Base-by-base conservation (phyloP, 73 alveolate genomes). In the Uronychia setigera region DNA sequence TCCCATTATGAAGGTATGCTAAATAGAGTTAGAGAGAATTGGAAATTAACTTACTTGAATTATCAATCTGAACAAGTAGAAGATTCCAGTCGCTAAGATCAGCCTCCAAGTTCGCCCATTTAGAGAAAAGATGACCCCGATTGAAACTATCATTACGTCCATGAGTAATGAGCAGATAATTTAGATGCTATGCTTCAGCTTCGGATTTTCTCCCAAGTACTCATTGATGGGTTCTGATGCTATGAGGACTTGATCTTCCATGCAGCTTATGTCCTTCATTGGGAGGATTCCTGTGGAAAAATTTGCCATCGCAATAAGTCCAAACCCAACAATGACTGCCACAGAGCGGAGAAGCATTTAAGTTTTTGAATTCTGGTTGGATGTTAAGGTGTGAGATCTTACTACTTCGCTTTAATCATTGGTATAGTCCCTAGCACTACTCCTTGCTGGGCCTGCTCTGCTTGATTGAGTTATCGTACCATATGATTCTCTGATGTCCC, bases 41-140 rank as follows among this genome's bases (percentile, higher is more conserved):
- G 67, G 19, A 19, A 46, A 5, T 11, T 31, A 5, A 1, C 33
- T 30, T 82, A 82, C 89, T 29, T 92, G 89, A 26, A 88, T 59
- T 29, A 92, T 13, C 33, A 86, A 67, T 35, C 97, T 83, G 35
- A 88, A 76, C 29, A 82, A 11, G 74, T 92, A 92, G 74, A 92
- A 92, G 81, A 76, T 46, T 13, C 60, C 78, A 46, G 83, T 33
- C 0, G 91, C 83, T 0, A 92, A 9, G 35, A 86, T 85, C 34
- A 88, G 74, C 76, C 97, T 58, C 93, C 95, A 88, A 27, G 95
- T 80, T 60, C 77, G 88, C 26, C 97, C 95, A 35, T 78, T 60
- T n/a, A 33, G 35, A 26, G 84, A 86, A 58, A 84, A 92, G 29
- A 86, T 76, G 74, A 58, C 77, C 75, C 76, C 33, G 31, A 35